Base-by-base conservation (phyloP, 75 land plant genomes). In the Sequoia sempervirens region DNA sequence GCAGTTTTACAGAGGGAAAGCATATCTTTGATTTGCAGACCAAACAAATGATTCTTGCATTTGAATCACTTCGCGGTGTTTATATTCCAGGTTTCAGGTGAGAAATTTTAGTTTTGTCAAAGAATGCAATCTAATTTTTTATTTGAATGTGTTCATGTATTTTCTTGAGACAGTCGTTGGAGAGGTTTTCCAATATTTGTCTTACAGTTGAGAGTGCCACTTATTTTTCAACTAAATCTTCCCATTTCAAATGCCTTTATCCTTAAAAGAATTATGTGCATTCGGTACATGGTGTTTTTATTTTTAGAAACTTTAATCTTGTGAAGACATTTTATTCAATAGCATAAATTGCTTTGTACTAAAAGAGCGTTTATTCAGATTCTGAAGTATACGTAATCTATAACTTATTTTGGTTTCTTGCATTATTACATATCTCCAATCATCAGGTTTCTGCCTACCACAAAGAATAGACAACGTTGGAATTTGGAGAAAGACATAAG, bases 371-470 rank as follows among this genome's bases (percentile, higher is more conserved):
- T 69, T 26, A 43, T 69, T 43, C 70, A 56, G 11, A 54, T 58
- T 37, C 38, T 1, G 26, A 14, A 26, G 38, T 11, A 56, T 17
- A 5, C 20, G 8, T 20, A 37, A 40, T 84, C 13, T 7, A 56
- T 7, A 78, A 79, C 23, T 40, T 61, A 6, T 40, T 40, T 18
- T n/a, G 18, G 26, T 46, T 34, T 43, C 32, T 34, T 2, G 52
- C n/a, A n/a, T n/a, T n/a, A n/a, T n/a, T n/a, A n/a, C n/a, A n/a
- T n/a, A n/a, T n/a, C n/a, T n/a, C n/a, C 2, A 52, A 54, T 52
- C 37, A 45, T 32, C 37, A 88, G 98, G 82, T 91, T 92, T 32
- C 58, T 95, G 0, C 98, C 98, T 1, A 95, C 98, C 4, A 86
- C 79, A 80, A 86, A 54, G 83, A 96, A 96, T 85, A 85, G 82